These are phyloP conservation scores for Neurospora africana DNA, from an alignment of 495 filamentous ascomycete species.

Conservation along the genomic window DNA sequence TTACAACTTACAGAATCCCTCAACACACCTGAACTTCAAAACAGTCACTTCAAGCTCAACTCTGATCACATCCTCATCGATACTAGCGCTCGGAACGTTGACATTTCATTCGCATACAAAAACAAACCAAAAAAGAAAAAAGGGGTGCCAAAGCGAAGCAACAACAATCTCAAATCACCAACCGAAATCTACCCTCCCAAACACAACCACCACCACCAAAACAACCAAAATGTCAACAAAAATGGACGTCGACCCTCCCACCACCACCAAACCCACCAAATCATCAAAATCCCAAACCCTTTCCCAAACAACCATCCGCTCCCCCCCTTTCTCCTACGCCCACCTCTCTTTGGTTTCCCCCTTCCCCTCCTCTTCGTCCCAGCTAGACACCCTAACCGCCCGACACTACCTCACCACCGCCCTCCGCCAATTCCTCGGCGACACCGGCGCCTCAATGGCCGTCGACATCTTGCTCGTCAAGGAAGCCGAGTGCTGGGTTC, in stretches of 20 bases:
- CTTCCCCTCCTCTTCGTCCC: conserved; percentile 1
- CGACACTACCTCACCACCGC: conserved; percentile 63
- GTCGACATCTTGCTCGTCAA: conserved; percentile 69
- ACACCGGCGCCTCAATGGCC: conserved; percentile 63
- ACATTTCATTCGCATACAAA: too few species aligned
- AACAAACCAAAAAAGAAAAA: too few species aligned
- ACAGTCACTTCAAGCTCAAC: background rate
- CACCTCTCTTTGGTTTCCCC: conserved; percentile 25
- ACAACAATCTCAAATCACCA: background rate
- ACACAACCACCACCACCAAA: background rate
- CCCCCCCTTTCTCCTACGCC: conserved; percentile 30
- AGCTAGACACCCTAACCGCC: conserved; percentile 64
- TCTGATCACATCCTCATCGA: background rate
- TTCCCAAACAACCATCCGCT: conserved; percentile 25
- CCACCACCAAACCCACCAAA: background rate
- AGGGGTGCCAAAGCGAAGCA: background rate
- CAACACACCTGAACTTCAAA: background rate
- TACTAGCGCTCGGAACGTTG: too few species aligned
- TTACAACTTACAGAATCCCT: background rate
- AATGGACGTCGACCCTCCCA: conserved; percentile 12
- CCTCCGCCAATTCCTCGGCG: conserved; percentile 69
- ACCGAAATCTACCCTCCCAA: background rate
- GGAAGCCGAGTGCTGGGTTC: conserved; percentile 53
- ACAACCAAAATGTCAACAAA: background rate
- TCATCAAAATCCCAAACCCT: conserved; percentile 6